phyloP scores from a whole-genome alignment of 1,139 yeast genomes.

The Suhomyces wounanorum region DNA sequence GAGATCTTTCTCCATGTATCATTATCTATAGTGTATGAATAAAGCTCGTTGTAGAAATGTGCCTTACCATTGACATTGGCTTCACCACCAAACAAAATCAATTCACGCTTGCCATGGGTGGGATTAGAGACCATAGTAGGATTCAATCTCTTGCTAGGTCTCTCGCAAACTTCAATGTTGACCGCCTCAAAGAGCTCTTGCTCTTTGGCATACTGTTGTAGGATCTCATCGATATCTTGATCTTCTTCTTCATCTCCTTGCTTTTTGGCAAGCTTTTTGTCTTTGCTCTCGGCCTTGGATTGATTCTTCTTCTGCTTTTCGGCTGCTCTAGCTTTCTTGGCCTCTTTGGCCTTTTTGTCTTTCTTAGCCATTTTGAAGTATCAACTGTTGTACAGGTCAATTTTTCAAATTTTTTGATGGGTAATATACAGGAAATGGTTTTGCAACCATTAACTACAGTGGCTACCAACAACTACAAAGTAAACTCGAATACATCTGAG shows the following conservation, averaged over 20 bases:
- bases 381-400: neutral
- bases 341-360: slow-evolving; percentile 81
- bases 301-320: slow-evolving; percentile 78
- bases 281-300: slow-evolving; percentile 70
- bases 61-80: slow-evolving; percentile 55
- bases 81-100: slow-evolving; percentile 91
- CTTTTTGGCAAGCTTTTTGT: slow-evolving; percentile 75
- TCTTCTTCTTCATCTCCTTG: slow-evolving; percentile 82
- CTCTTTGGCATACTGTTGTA: slow-evolving; percentile 74
- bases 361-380: slow-evolving; percentile 73
- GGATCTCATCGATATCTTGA: slow-evolving; percentile 80
- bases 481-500: too few species aligned
- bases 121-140: slow-evolving; percentile 79
- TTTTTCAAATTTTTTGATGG: neutral
- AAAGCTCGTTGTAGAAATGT: slow-evolving; percentile 79
- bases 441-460: slow-evolving; percentile 7
- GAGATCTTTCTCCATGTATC: slow-evolving; percentile 79
- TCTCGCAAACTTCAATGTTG: slow-evolving; percentile 53
- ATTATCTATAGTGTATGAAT: slow-evolving; percentile 70
- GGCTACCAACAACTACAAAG: neutral
- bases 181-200: slow-evolving; percentile 81
- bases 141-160: slow-evolving; percentile 72
- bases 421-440: slow-evolving; percentile 4
- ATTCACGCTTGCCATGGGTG: slow-evolving; percentile 71
- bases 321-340: slow-evolving; percentile 86